Evolutionary conservation across 352 stramenopile genomes (phyloP).

Genomic region (Phytopythium ostracodes): DNA sequence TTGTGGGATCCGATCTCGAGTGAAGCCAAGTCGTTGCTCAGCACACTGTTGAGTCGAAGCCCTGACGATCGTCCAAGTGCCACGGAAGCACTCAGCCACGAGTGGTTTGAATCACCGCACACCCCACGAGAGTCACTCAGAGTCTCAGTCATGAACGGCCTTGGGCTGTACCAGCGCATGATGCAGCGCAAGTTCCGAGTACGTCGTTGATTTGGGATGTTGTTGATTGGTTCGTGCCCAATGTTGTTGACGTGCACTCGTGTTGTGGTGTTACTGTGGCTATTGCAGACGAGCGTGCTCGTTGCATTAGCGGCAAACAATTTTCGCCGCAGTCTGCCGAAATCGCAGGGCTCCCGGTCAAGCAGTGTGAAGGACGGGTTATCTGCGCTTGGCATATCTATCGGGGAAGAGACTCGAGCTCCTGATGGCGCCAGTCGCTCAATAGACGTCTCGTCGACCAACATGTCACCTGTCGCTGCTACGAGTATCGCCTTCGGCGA

Average conservation of each 20-base stretch:
- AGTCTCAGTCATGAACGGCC: conserved; percentile 39
- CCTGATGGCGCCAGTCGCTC: background rate
- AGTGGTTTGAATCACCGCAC: conserved; percentile 44
- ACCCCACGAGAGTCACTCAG: conserved; percentile 47
- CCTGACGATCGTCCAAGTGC: conserved; percentile 27
- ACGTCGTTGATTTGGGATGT: conserved; percentile 6
- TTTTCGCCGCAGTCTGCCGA: conserved; percentile 45
- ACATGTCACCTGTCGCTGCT: background rate
- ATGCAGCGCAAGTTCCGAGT: conserved; percentile 72
- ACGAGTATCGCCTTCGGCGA: background rate
- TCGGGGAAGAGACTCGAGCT: background rate
- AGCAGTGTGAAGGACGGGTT: background rate
- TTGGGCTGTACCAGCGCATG: conserved; percentile 45
- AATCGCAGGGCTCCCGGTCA: conserved; percentile 9
- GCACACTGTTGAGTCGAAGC: conserved; percentile 27
- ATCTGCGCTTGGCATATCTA: background rate
- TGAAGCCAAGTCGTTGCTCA: conserved; percentile 49
- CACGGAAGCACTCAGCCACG: conserved; percentile 29
- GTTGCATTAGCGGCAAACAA: conserved; percentile 51
- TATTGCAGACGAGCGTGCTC: conserved; percentile 44
- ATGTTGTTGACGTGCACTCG: background rate
- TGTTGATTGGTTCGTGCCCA: background rate
- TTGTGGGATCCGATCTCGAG: conserved; percentile 44
- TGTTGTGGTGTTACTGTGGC: background rate
- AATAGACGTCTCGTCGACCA: background rate